phyloP scores from a whole-genome alignment of 768 basidiomycete genomes.

The Amanita rubescens region DNA sequence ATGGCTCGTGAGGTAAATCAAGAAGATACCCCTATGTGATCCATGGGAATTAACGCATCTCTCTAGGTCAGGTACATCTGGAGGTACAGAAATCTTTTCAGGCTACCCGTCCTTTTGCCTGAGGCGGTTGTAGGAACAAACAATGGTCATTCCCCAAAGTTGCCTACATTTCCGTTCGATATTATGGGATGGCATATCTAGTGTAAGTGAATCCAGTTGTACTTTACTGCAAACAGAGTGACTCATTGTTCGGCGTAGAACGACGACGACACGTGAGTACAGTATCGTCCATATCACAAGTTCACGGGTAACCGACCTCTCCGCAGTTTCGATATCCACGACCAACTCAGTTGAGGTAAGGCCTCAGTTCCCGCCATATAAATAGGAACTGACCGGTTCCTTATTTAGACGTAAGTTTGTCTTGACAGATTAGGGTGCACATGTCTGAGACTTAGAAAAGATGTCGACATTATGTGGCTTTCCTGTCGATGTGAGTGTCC shows the following conservation, averaged over 20 bases:
- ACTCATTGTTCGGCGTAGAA: neutral
- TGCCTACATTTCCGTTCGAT: neutral
- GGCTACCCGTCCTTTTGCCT: neutral
- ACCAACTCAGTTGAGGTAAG: neutral
- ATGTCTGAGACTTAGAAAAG: neutral
- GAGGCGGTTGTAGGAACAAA: neutral
- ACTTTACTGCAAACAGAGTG: neutral
- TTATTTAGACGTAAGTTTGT: neutral
- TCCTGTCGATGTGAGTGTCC: neutral
- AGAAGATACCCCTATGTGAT: neutral
- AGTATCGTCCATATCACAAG: neutral
- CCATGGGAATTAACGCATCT: neutral
- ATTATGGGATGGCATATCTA: conserved; percentile 1
- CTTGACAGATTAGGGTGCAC: neutral
- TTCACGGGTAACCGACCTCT: neutral
- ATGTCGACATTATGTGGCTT: neutral
- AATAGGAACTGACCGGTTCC: no score
- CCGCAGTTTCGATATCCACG: neutral
- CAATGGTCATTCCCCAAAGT: conserved; percentile 2
- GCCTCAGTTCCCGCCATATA: neutral
- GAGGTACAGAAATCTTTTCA: neutral
- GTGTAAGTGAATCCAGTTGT: neutral
- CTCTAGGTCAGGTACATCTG: neutral
- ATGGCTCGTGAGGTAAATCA: neutral
- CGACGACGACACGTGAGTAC: neutral